Evolutionary conservation across 352 stramenopile species (phyloP).

Genomic region (Globisporangium lucens): DNA sequence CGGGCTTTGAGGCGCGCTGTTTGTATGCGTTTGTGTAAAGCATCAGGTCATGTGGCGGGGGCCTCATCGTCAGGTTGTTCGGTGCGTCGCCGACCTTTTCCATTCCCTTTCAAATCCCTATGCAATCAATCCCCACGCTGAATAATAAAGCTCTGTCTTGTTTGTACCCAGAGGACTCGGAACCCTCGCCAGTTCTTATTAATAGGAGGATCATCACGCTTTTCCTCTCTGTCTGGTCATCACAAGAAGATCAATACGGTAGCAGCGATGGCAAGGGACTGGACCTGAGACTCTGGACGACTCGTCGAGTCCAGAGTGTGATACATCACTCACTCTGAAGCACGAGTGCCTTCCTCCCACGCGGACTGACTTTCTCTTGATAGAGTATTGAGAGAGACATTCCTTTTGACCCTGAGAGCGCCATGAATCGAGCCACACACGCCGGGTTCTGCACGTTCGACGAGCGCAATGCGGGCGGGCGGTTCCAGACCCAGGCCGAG

Average conservation of each 20-base stretch:
- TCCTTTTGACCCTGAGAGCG: background rate
- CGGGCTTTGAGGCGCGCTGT: constrained; percentile 9
- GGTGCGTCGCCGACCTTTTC: background rate
- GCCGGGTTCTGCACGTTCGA: constrained; percentile 74
- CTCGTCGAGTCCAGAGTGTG: background rate
- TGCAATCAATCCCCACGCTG: background rate
- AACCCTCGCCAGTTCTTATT: background rate
- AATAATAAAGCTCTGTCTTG: background rate
- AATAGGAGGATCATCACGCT: background rate
- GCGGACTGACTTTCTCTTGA: background rate
- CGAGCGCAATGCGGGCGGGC: constrained; percentile 68
- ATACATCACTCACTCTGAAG: background rate
- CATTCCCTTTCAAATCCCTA: background rate
- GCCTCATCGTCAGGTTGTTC: background rate
- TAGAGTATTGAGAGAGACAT: background rate
- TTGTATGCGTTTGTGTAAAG: constrained; percentile 42
- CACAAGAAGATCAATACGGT: background rate
- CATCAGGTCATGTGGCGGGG: constrained; percentile 30
- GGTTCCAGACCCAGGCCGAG: constrained; percentile 73
- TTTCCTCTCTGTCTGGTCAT: constrained; percentile 9
- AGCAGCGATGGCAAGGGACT: background rate
- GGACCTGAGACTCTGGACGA: background rate
- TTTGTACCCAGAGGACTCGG: background rate
- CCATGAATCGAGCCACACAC: constrained; percentile 60
- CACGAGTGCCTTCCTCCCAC: background rate